Evolutionary conservation across 2,329 filamentous ascomycete species (phyloP).

Genomic region (Orbilia oligospora): DNA sequence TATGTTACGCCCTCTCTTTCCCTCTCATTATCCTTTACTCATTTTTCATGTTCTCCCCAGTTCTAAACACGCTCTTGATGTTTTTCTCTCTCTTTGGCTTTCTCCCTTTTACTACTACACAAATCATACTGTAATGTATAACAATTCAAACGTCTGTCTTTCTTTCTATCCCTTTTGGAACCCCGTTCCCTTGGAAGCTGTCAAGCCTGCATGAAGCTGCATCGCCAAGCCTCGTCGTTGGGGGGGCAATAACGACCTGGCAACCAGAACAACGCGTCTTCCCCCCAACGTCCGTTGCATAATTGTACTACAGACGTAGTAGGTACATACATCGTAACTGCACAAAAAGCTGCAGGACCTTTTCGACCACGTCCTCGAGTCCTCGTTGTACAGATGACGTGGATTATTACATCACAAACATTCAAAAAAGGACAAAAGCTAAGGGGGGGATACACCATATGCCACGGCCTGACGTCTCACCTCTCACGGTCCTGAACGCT

Average conservation of each 20-base stretch:
- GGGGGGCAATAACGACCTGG: slow-evolving; percentile 25
- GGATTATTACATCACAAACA: background rate
- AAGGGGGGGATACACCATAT: background rate
- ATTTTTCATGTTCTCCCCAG: background rate
- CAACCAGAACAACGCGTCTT: slow-evolving; percentile 47
- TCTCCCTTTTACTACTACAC: background rate
- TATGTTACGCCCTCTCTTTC: slow-evolving; percentile 14
- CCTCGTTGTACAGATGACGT: background rate
- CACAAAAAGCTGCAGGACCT: background rate
- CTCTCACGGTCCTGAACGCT: slow-evolving; percentile 63
- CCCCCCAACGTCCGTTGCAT: slow-evolving; percentile 4
- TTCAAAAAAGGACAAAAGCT: slow-evolving; percentile 11
- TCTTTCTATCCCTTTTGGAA: slow-evolving; percentile 13
- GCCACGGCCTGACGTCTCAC: slow-evolving; percentile 48
- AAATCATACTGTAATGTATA: slow-evolving; percentile 43
- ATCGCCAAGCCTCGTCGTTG: slow-evolving; percentile 30
- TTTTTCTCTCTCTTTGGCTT: background rate
- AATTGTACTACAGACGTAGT: no score
- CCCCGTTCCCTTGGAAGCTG: slow-evolving; percentile 22
- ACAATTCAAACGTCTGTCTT: slow-evolving; percentile 24
- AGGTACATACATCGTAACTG: background rate
- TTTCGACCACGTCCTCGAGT: no score
- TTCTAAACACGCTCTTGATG: background rate
- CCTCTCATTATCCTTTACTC: background rate
- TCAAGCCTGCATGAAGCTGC: slow-evolving; percentile 23